Conservation (phyloP, 768 basidiomycete species). For the Suillus occidentalis region DNA sequence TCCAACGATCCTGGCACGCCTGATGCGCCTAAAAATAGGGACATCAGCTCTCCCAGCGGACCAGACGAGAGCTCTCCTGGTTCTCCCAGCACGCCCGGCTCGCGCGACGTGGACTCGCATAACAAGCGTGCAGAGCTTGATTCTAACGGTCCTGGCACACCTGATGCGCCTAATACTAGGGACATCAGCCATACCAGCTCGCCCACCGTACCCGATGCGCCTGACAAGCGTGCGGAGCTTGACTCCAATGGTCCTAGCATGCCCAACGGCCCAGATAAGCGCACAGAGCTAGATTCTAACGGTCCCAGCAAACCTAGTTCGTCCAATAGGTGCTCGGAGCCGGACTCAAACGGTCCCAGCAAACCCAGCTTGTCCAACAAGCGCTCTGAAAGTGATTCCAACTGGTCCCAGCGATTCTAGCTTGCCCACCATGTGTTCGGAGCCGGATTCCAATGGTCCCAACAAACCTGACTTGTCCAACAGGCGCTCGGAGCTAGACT, state of each 20-base stretch:
- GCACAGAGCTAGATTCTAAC: background rate
- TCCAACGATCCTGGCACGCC: background rate
- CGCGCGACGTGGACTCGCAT: background rate
- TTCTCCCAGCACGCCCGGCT: background rate
- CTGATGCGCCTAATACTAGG: background rate
- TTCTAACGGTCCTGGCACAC: background rate
- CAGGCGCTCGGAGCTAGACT: background rate
- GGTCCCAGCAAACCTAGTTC: background rate
- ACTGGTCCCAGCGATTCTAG: background rate
- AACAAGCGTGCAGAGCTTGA: background rate
- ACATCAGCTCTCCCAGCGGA: background rate
- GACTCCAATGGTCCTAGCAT: background rate
- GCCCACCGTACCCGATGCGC: no score
- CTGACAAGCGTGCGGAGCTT: background rate
- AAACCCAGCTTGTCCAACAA: background rate
- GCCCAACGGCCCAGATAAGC: background rate
- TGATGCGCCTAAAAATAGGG: background rate
- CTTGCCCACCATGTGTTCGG: background rate
- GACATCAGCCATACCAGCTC: background rate
- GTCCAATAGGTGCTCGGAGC: background rate
- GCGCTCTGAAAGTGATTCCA: background rate
- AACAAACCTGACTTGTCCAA: background rate
- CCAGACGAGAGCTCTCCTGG: background rate
- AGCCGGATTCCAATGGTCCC: background rate
- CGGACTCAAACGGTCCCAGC: background rate